Base-by-base conservation (phyloP, 2,329 filamentous ascomycete species). In the Lasiodiplodia theobromae region DNA sequence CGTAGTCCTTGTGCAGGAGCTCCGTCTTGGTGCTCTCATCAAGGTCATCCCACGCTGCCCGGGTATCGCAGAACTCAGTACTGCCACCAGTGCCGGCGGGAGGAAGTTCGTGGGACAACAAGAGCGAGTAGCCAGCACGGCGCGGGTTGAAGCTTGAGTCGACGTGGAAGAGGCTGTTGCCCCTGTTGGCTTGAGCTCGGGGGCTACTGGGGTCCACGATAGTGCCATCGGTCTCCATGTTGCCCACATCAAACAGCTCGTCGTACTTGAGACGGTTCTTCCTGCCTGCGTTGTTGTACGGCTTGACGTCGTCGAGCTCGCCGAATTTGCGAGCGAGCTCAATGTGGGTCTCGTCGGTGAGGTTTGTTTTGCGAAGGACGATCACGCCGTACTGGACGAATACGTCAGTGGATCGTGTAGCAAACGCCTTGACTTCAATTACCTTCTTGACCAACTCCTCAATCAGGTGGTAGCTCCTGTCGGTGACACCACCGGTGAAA, bases 171-270 rank as follows among this genome's bases (percentile, higher is more conserved):
- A 75, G 68, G 2, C 60, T 68, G 47, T 77, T 77, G 67, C 81
- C 81, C 73, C 78, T 77, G 71, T 80, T 82, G 68, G 21, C 78
- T 76, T 57, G 82, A 78, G 11, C 78, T 77, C 25, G 83, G 79
- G 21, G 81, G 77, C 65, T 77, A 79, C 60, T 80, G 77, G 2
- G 80, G 71, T 40, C 80, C 75, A n/a, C 77, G 2, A 85, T 71
- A 0, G 76, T 75, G 53, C 82, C 83, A 51, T 86, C 81, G 2
- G 80, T 78, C 62, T 86, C 82, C 12, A 88, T 76, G 74, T 89
- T 89, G 64, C 84, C 81, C 0, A 86, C 86, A 71, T 89, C 87
- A 73, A 88, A 88, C 0, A 89, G 80, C 73, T 88, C 51, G 81
- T 77, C 69, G 84, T 80, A 1, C 76, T 72, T 69, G 85, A 83